A percentile compares a stretch with the other conserved stretches of the same genome.
phyloP scores from a whole-genome alignment of 2,329 filamentous ascomycete genomes.

The Monilinia vaccinii-corymbosi region DNA sequence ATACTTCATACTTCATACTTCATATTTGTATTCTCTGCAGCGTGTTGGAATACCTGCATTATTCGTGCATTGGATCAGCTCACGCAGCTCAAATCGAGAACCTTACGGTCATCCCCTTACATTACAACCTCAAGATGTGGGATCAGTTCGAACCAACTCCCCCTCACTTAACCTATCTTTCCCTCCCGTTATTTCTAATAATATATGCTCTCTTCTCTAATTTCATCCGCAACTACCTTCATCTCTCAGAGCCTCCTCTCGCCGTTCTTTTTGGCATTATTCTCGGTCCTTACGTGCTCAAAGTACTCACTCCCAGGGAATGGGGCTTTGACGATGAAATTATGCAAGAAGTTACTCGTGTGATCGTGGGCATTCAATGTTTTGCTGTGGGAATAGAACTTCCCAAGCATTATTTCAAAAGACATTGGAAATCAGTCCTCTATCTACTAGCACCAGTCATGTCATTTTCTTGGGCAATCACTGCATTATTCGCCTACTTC shows the following conservation, averaged over 20 bases:
- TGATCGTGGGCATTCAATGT: slow-evolving; percentile 64
- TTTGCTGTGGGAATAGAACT: slow-evolving; percentile 65
- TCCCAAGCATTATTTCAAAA: slow-evolving; percentile 36
- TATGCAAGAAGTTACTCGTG: slow-evolving; percentile 61
- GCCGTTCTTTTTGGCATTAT: slow-evolving; percentile 64
- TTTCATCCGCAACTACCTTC: slow-evolving; percentile 48
- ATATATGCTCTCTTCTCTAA: slow-evolving; percentile 50
- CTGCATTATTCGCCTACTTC: slow-evolving; percentile 36
- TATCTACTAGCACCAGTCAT: slow-evolving; percentile 24
- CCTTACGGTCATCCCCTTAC: neutral
- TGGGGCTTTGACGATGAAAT: slow-evolving; percentile 63
- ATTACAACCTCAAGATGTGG: slow-evolving; percentile 30
- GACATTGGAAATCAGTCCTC: slow-evolving; percentile 25
- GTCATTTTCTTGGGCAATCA: slow-evolving; percentile 34
- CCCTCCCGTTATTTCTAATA: slow-evolving; percentile 48
- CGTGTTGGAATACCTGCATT: neutral
- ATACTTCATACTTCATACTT: no score
- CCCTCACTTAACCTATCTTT: slow-evolving; percentile 49
- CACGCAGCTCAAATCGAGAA: neutral
- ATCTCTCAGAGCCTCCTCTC: slow-evolving; percentile 48
- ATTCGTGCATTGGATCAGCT: neutral
- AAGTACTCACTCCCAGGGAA: slow-evolving; percentile 48
- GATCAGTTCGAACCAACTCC: slow-evolving; percentile 46
- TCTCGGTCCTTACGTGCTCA: slow-evolving; percentile 58
- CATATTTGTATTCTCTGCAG: neutral